Base-by-base conservation (phyloP, 495 filamentous ascomycete species). In the Xylaria curta region DNA sequence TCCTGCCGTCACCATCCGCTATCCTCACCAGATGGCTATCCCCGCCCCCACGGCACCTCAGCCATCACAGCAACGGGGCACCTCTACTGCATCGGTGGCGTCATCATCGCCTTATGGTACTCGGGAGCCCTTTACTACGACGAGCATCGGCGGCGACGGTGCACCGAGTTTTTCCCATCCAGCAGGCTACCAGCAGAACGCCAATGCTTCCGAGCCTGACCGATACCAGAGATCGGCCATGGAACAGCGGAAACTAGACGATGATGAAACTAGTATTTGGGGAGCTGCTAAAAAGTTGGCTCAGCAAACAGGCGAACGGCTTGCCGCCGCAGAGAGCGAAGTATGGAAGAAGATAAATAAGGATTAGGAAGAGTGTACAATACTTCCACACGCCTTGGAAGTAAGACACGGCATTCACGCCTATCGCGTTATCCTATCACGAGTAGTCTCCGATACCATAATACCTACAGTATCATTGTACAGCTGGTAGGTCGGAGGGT, bases 321-420 rank as follows among this genome's bases (percentile, higher is more conserved):
- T 92, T 63, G 85, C 82, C 13, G 88, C 89, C 66, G 88, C 88
- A 24, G 90, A 92, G 81, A 88, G 84, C 70, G 88, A 90, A 82
- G 87, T 92, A n/a, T 93, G 92, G 91, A 91, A 83, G 81, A 85
- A 85, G 78, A 90, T 91, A 75, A 91, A 90, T 78, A 84, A 82
- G 75, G 79, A 85, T 68, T 81, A 76, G 49, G 40, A 62, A 56
- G 46, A 46, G 33, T 17, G 17, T 28, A 42, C 38, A 38, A 42
- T 47, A 26, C 60, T 47, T 42, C 60, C 38, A 38, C 47, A 21
- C 47, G 42, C 44, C 28, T 38, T 26, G 61, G 46, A 40, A 21
- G 13, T 58, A 21, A 54, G 26, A 46, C 31, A 56, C 21, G n/a
- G 44, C 26, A 31, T 33, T n/a, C n/a, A 42, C 59, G 36, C 49